Evolutionary conservation across 768 basidiomycete species (phyloP), one percentile per base, ranked within the genome.

Genomic region (Auricularia cornea): DNA sequence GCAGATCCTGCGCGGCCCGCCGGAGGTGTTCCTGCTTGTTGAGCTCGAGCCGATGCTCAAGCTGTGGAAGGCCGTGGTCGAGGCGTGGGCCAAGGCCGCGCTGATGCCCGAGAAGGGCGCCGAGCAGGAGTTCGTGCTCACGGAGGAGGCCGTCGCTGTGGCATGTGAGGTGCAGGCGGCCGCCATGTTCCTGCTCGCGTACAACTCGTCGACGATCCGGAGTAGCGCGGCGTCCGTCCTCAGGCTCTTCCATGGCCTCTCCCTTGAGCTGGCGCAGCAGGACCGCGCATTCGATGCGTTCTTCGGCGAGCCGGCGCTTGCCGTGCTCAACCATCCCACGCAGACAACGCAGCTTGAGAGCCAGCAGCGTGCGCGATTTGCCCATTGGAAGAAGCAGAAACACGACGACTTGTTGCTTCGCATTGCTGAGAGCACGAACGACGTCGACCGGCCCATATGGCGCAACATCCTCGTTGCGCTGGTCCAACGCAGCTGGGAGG

Each of bases 1-100:
- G 28, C 77, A 80, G 56, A 81, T 92, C 28, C 76, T 83, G 14
- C 80, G 83, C 56, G 89, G 90, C 63, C 81, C 83, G n/a, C 77
- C 84, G 6, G 83, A 84, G 0, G 73, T 84, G 59, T 82, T 83
- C 63, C 77, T 92, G 4, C 77, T 86, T 59, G 75, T 89, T 14
- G 90, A 93, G 69, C 86, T 85, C 23, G 72, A 83, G 11, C 81
- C 85, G 28, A 71, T 96, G 4, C 77, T 93, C 40, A 77, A 79
- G 38, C 75, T 94, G 5, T 97, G 94, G 94, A 76, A 83, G 6
- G 79, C 78, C 30, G 74, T 94, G 2, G 82, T 94, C 18, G 85
- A 88, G 59, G 77, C 76, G 14, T 92, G 93, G 89, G 78, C 87
- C 44, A 73, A 76, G 59, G 78, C 76, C 60, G 73, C 84, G 61